Percentiles rank a stretch among this genome's conserved stretches.
These are phyloP conservation scores for Senna tora DNA, from an alignment of 306 rosid genomes.

Conservation along the genomic window DNA sequence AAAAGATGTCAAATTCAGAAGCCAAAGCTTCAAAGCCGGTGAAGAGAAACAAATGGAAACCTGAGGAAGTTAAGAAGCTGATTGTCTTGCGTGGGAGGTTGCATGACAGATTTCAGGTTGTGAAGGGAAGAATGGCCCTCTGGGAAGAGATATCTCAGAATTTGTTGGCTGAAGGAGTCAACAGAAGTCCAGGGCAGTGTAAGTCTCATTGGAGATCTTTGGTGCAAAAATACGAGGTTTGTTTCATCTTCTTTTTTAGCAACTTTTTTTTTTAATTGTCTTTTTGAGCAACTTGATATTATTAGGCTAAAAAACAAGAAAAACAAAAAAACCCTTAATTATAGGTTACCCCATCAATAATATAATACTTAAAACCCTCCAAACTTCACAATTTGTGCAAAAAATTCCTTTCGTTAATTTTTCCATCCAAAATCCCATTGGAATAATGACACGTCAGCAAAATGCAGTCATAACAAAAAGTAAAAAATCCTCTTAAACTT, in stretches of 20 bases:
- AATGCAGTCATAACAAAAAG: too few species aligned
- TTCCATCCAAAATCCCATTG: too few species aligned
- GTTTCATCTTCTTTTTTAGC: slow-evolving; percentile 35
- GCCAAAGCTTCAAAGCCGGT: slow-evolving; percentile 46
- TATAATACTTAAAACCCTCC: too few species aligned
- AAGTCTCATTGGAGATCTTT: slow-evolving; percentile 87
- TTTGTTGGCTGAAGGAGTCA: slow-evolving; percentile 67
- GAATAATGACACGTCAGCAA: too few species aligned
- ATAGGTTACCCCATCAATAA: too few species aligned
- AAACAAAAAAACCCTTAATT: too few species aligned
- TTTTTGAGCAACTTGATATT: background rate
- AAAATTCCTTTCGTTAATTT: too few species aligned
- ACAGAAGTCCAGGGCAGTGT: slow-evolving; percentile 87
- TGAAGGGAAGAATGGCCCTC: slow-evolving; percentile 82
- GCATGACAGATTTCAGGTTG: slow-evolving; percentile 63
- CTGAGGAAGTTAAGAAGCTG: slow-evolving; percentile 77
- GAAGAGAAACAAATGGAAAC: slow-evolving; percentile 79
- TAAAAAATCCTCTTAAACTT: too few species aligned
- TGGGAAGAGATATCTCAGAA: slow-evolving; percentile 89
- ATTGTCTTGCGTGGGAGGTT: slow-evolving; percentile 67
- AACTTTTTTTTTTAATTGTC: too few species aligned
- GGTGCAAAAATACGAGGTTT: slow-evolving; percentile 76
- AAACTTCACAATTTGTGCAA: too few species aligned
- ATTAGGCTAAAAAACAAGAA: too few species aligned
- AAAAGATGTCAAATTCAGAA: background rate